These are phyloP conservation scores for Stentor roeselii DNA, from an alignment of 73 alveolate genomes.

Conservation along the genomic window DNA sequence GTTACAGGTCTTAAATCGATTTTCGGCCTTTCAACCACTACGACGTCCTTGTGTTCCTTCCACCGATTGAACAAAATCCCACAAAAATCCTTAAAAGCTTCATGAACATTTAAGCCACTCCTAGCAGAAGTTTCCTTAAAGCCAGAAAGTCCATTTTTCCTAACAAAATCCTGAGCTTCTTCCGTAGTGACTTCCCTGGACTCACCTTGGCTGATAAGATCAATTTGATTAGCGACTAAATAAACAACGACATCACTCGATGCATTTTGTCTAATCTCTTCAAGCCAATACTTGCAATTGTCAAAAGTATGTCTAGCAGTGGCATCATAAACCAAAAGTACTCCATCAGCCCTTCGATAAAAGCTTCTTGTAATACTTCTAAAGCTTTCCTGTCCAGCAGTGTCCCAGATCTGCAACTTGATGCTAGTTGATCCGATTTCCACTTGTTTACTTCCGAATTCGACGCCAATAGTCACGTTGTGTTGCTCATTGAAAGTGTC, in stretches of 20 bases:
- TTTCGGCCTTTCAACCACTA: background rate
- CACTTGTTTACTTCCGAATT: conserved; percentile 52
- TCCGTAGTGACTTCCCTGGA: background rate
- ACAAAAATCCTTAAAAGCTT: background rate
- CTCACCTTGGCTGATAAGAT: background rate
- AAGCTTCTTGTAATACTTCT: conserved; percentile 84
- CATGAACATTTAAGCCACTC: conserved; percentile 5
- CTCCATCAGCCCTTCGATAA: conserved; percentile 89
- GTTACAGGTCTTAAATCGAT: background rate
- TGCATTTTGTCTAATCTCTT: background rate
- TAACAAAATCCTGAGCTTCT: background rate
- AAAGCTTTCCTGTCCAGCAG: conserved; percentile 92
- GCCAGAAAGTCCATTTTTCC: background rate
- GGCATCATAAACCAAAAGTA: conserved; percentile 46
- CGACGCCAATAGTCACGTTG: conserved; percentile 73
- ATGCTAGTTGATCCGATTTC: conserved; percentile 31
- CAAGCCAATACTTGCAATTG: background rate
- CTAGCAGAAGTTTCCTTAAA: background rate
- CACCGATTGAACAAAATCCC: background rate
- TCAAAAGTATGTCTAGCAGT: background rate
- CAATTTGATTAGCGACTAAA: background rate
- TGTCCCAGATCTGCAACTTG: conserved; percentile 72
- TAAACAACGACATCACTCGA: background rate
- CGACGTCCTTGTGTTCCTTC: background rate
- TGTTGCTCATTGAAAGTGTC: conserved; percentile 51